Base-by-base conservation (phyloP, 352 stramenopile genomes). In the Pythium monospermum region DNA sequence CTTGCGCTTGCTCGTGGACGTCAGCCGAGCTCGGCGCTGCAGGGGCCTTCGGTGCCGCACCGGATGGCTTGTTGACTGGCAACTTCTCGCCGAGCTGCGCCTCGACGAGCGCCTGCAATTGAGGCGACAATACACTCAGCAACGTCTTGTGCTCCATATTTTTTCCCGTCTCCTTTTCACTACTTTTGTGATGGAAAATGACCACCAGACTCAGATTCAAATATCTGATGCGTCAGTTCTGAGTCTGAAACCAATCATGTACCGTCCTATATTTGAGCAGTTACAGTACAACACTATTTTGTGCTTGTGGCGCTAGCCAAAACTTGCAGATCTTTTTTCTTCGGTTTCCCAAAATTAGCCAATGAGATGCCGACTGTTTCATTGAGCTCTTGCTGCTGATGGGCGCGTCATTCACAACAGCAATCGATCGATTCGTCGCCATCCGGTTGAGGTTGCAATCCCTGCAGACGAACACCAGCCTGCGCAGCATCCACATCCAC, bases 31-130 rank as follows among this genome's bases (percentile, higher is more conserved):
- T n/a, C n/a, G n/a, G n/a, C n/a, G n/a, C n/a, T n/a, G n/a, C n/a
- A n/a, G n/a, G n/a, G n/a, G n/a, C n/a, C n/a, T n/a, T n/a, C n/a
- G n/a, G n/a, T n/a, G n/a, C n/a, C n/a, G n/a, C n/a, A n/a, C n/a
- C n/a, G n/a, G 37, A 45, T 13, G 35, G n/a, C 46, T 66, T 51
- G 26, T 51, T 45, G 4, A 58, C 38, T 41, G 56, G 65, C 10
- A 85, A 44, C 22, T 66, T 60, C 26, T 64, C 49, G 23, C 72
- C 79, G 4, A 90, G 56, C 32, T 72, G 86, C 4, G 71, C 68
- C 57, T 83, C 73, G 33, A 90, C 70, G 23, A 84, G 68, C 59
- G 66, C 69, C 64, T 79, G 69, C 4, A 87, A 64, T 59, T 86
- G 69, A 54, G 79, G 76, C 23, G 79, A 87, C 16, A 87, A 57